Conservation (phyloP, 1,139 yeast species). For the Meyerozyma elateridarum region DNA sequence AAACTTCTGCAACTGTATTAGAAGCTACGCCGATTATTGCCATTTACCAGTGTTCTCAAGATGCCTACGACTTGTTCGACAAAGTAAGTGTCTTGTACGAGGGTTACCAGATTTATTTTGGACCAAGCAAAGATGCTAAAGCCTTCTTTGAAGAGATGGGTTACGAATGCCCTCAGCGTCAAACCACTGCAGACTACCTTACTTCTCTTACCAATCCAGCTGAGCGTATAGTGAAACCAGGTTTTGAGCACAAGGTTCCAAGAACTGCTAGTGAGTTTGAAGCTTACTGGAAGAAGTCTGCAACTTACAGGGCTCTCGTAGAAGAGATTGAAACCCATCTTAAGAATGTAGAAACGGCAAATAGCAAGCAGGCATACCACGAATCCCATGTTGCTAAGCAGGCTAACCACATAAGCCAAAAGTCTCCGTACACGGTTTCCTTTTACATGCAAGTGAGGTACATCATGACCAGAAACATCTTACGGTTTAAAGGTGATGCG, state of each 20-base stretch:
- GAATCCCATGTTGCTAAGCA: constrained; percentile 14
- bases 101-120: constrained; percentile 76
- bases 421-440: constrained; percentile 15
- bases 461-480: constrained; percentile 12
- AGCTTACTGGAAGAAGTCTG: constrained; percentile 14
- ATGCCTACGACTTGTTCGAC: constrained; percentile 70
- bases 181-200: constrained; percentile 15
- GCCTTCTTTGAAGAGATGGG: constrained; percentile 64
- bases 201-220: constrained; percentile 15
- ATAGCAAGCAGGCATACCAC: constrained; percentile 6
- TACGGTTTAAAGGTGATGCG: constrained; percentile 14
- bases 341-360: background rate
- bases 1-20: constrained; percentile 55
- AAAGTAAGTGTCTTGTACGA: constrained; percentile 68
- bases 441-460: constrained; percentile 14
- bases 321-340: constrained; percentile 9
- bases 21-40: constrained; percentile 70
- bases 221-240: constrained; percentile 12
- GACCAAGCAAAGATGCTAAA: constrained; percentile 56
- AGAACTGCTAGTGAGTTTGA: constrained; percentile 13
- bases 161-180: constrained; percentile 29
- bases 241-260: constrained; percentile 14
- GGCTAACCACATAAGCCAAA: constrained; percentile 9
- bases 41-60: constrained; percentile 79
- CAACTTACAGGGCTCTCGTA: constrained; percentile 10